These are phyloP conservation scores for Xylariaceae sp. DNA, from an alignment of 2,329 filamentous ascomycete species.

Conservation along the genomic window DNA sequence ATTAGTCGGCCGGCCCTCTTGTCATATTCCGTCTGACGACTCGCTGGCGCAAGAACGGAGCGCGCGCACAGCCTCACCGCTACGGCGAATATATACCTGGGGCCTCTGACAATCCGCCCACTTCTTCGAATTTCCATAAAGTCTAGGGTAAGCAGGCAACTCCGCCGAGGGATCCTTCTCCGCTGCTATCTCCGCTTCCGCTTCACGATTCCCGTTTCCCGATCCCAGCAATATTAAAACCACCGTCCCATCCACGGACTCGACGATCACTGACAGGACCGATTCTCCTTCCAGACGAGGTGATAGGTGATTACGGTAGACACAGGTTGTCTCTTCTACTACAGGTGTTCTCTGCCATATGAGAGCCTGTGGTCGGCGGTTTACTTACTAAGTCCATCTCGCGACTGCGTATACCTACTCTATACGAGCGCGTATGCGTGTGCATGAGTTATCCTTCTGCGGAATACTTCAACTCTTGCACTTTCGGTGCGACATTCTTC, in stretches of 20 bases:
- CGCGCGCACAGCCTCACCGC: not conserved
- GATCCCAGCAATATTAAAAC: not conserved
- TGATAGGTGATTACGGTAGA: not conserved
- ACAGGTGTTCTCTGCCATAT: conserved; percentile 6
- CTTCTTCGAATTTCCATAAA: not conserved
- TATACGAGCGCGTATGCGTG: not conserved
- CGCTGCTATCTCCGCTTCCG: not conserved
- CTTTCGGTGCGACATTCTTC: no score
- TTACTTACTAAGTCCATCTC: not conserved
- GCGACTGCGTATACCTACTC: not conserved
- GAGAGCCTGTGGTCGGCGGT: not conserved
- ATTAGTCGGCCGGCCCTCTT: no score
- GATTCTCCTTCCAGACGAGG: not conserved
- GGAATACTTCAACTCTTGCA: not conserved
- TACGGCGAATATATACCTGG: not conserved
- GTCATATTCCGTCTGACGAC: no score
- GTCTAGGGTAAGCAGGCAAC: not conserved
- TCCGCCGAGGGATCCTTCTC: not conserved
- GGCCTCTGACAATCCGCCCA: not conserved
- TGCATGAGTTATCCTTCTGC: not conserved
- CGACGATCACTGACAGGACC: no score
- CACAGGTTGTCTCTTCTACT: not conserved
- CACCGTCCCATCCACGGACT: no score
- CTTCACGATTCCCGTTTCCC: not conserved
- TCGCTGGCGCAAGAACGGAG: not conserved